Evolutionary conservation across 768 basidiomycete genomes (phyloP).

Genomic region (Hygrophoropsis aurantiaca): DNA sequence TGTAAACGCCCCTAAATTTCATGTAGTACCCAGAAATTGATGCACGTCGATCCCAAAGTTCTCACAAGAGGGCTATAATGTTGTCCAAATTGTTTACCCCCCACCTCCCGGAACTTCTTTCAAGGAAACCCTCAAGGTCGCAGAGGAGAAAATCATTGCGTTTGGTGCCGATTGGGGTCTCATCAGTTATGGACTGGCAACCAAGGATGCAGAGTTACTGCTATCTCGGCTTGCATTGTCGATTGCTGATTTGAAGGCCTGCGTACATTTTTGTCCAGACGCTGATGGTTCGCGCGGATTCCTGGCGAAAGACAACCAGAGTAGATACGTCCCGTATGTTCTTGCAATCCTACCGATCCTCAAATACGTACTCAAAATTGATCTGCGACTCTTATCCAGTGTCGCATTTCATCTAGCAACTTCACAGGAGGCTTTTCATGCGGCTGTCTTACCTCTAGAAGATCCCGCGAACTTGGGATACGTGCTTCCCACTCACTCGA

Average conservation of each 20-base stretch:
- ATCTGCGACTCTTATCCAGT: conserved; percentile 16
- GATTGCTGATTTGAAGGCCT: conserved; percentile 22
- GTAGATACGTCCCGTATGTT: conserved; percentile 28
- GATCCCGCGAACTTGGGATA: conserved; percentile 20
- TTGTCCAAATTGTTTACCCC: conserved; percentile 30
- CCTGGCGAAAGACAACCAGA: conserved; percentile 21
- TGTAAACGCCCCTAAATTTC: neutral
- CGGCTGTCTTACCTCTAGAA: conserved; percentile 24
- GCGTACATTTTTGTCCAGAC: conserved; percentile 36
- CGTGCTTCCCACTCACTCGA: conserved; percentile 20
- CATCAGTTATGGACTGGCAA: conserved; percentile 29
- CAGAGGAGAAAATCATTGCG: conserved; percentile 10
- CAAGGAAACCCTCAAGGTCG: conserved; percentile 15
- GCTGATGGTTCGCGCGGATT: conserved; percentile 23
- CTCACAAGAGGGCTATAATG: conserved; percentile 40
- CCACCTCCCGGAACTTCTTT: conserved; percentile 12
- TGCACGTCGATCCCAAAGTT: conserved; percentile 18
- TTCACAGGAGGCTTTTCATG: conserved; percentile 35
- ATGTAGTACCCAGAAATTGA: neutral
- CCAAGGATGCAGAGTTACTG: conserved; percentile 20
- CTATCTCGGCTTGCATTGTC: conserved; percentile 5
- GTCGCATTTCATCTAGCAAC: conserved; percentile 35
- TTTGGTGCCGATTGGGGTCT: conserved; percentile 24
- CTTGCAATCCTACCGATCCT: neutral
- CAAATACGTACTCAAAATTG: neutral